These are phyloP conservation scores for Trifolium repens DNA, from an alignment of 306 rosid species.

Conservation along the genomic window DNA sequence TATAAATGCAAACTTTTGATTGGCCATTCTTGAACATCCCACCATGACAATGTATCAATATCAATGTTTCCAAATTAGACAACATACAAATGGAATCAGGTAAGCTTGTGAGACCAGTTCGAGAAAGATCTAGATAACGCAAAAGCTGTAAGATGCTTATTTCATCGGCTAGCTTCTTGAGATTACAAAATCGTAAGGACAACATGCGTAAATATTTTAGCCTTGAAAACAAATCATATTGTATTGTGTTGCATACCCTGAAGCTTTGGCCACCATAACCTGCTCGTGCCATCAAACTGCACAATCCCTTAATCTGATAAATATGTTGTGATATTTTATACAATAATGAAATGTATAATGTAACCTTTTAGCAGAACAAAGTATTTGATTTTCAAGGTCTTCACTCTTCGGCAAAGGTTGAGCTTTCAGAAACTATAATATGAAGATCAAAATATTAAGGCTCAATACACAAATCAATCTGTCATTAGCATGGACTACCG, in stretches of 20 bases:
- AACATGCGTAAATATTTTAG: not conserved
- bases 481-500: too few species aligned
- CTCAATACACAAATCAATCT: too few species aligned
- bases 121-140: not conserved
- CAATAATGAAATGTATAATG: not conserved
- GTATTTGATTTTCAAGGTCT: not conserved
- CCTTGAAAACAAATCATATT: not conserved
- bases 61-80: not conserved
- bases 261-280: not conserved
- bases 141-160: not conserved
- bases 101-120: not conserved
- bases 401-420: too few species aligned
- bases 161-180: not conserved
- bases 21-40: not conserved
- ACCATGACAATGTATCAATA: not conserved
- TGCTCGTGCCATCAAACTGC: not conserved
- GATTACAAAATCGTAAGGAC: not conserved
- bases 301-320: not conserved
- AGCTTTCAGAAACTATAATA: too few species aligned
- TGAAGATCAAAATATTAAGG: too few species aligned
- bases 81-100: not conserved
- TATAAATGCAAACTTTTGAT: not conserved
- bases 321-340: not conserved
- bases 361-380: conserved; percentile 1
- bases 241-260: not conserved